Base-by-base conservation (phyloP, 106 monocot species). In the Hemerocallis citrina region DNA sequence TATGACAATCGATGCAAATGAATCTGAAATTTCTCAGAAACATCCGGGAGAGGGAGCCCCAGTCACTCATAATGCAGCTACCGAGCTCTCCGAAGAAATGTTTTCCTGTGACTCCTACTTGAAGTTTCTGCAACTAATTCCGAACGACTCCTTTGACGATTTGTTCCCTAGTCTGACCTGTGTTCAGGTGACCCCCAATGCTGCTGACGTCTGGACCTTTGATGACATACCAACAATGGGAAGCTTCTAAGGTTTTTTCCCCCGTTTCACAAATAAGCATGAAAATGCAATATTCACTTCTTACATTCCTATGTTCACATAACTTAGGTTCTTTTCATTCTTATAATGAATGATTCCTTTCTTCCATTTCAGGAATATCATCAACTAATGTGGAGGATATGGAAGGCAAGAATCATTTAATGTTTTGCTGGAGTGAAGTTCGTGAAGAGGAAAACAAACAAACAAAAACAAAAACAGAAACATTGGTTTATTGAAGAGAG, bases 121-220 rank as follows among this genome's bases (percentile, higher is more conserved):
- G 71, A 77, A 68, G 52, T 67, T 77, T 43, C 39, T 85, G 62
- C 70, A 77, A 42, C 24, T 67, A 14, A 52, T 2, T 14, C 32
- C 31, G n/a, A 63, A 69, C 34, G 69, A 55, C 15, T 69, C 56
- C 45, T 10, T 42, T 3, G 81, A 73, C 17, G 55, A 54, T 51
- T 47, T 84, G 12, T 63, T 81, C 61, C 74, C 70, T 23, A 38
- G 42, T 40, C 45, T 78, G 10, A 34, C 33, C 23, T 56, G 44
- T 55, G 47, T 67, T 32, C 47, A 42, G 14, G 39, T 48, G 35
- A 28, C 45, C 27, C 72, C 72, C 42, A 79, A 81, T 64, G 60
- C 62, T 1, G 45, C 72, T 1, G 15, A 38, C 21, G 71, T 90
- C 2, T 90, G 89, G 89, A 82, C 71, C 76, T 90, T 90, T 36